Evolutionary conservation across 257 asterid species (phyloP).

Genomic region (Rauvolfia tetraphylla): DNA sequence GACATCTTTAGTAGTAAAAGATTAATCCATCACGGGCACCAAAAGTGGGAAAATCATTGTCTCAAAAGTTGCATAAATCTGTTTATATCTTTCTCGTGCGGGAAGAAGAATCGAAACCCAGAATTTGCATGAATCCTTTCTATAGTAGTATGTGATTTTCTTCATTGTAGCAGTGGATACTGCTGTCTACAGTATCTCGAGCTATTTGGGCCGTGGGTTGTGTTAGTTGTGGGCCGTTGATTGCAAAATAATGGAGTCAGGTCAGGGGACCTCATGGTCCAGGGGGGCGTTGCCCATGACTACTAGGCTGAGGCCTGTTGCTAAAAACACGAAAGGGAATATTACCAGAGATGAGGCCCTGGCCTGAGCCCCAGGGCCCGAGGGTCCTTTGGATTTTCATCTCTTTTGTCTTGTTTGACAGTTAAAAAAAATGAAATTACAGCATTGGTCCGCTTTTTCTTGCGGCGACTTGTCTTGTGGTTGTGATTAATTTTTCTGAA

Average conservation of each 20-base stretch:
- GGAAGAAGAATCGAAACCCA: background rate
- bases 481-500: too few relatives aligned
- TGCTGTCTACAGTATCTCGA: too few relatives aligned
- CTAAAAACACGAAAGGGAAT: background rate
- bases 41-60: background rate
- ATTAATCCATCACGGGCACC: background rate
- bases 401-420: conserved; percentile 3
- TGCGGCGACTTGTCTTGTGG: too few relatives aligned
- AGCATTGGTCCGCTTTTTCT: too few relatives aligned
- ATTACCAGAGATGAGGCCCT: background rate
- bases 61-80: background rate
- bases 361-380: background rate
- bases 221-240: conserved; percentile 17
- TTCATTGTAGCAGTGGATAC: background rate
- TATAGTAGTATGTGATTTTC: background rate
- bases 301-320: background rate
- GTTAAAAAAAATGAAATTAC: too few relatives aligned
- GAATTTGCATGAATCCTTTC: too few relatives aligned
- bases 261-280: background rate
- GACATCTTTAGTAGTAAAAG: background rate
- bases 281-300: background rate
- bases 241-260: background rate
- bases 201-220: background rate
- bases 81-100: too few relatives aligned
- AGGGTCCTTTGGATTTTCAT: background rate